phyloP scores from a whole-genome alignment of 495 filamentous ascomycete genomes.

The Penicillium diatomitis region DNA sequence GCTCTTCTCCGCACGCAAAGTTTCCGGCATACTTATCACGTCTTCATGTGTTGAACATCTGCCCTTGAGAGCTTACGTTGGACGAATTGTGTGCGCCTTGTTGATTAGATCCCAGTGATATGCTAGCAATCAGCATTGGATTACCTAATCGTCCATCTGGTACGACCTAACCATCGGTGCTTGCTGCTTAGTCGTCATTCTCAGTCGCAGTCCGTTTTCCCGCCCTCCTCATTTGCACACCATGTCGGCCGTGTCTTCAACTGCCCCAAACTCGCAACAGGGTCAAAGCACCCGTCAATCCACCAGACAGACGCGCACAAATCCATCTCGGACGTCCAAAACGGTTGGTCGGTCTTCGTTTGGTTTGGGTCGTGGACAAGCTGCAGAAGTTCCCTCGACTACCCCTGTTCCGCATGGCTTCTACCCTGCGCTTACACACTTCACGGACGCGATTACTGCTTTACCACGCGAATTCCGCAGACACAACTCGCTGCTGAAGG shows the following conservation, averaged over 20 bases:
- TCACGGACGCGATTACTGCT: constrained; percentile 85
- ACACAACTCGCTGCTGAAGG: constrained; percentile 89
- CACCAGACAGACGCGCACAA: constrained; percentile 51
- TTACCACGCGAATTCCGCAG: constrained; percentile 89
- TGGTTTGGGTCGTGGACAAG: constrained; percentile 31
- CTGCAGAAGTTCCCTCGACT: constrained; percentile 22
- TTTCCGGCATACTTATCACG: constrained; percentile 7
- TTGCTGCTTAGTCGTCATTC: no score
- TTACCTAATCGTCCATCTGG: no score
- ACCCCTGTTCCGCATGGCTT: constrained; percentile 49
- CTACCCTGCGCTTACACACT: constrained; percentile 89
- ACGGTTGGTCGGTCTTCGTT: constrained; percentile 44
- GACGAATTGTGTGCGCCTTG: background rate
- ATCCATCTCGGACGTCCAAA: constrained; percentile 49
- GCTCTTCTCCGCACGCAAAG: constrained; percentile 27
- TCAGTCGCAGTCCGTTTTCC: background rate
- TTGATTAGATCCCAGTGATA: no score
- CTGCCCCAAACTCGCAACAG: constrained; percentile 22
- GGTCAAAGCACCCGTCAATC: constrained; percentile 40
- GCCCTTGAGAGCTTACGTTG: constrained; percentile 2
- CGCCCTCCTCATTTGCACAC: constrained; percentile 12
- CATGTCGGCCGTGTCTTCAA: constrained; percentile 26
- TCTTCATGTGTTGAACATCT: constrained; percentile 1
- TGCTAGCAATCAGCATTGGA: no score
- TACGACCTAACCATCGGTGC: no score